Conservation (phyloP, 148 eudicot genomes). For the Pouteria glomerata region DNA sequence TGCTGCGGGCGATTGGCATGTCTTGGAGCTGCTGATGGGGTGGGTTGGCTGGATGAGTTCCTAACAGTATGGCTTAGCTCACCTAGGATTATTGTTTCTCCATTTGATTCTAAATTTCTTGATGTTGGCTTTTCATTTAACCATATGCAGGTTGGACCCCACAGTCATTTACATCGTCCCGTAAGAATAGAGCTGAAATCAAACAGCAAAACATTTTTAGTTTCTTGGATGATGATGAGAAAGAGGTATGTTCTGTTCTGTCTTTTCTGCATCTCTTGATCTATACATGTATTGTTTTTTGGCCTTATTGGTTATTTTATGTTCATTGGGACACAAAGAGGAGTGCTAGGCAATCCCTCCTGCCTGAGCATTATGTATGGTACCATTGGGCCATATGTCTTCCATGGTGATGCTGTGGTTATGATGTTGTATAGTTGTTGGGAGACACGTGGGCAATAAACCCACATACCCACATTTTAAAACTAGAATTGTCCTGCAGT, state of each 20-base stretch:
- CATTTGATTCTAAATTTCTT: background rate
- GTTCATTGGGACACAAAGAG: no score
- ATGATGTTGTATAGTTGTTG: no score
- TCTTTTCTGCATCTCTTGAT: background rate
- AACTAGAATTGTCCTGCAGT: background rate
- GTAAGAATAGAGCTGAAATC: slow-evolving; percentile 83
- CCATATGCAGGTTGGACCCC: slow-evolving; percentile 78
- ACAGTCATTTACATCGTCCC: slow-evolving; percentile 78
- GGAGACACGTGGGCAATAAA: no score
- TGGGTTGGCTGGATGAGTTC: no score
- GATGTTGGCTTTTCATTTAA: slow-evolving; percentile 5
- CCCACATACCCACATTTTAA: no score
- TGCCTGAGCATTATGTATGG: no score
- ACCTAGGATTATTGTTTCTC: slow-evolving; percentile 1
- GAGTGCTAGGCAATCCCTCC: no score
- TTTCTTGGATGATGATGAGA: slow-evolving; percentile 96
- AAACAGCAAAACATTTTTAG: slow-evolving; percentile 60
- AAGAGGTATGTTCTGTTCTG: slow-evolving; percentile 47
- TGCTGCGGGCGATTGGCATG: no score
- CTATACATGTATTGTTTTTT: background rate
- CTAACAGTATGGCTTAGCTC: slow-evolving; percentile 3
- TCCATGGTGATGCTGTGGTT: no score
- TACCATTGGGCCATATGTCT: no score
- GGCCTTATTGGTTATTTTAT: background rate
- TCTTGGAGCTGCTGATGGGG: no score